phyloP scores from a whole-genome alignment of 345 rosid species.

The Brassica cretica region DNA sequence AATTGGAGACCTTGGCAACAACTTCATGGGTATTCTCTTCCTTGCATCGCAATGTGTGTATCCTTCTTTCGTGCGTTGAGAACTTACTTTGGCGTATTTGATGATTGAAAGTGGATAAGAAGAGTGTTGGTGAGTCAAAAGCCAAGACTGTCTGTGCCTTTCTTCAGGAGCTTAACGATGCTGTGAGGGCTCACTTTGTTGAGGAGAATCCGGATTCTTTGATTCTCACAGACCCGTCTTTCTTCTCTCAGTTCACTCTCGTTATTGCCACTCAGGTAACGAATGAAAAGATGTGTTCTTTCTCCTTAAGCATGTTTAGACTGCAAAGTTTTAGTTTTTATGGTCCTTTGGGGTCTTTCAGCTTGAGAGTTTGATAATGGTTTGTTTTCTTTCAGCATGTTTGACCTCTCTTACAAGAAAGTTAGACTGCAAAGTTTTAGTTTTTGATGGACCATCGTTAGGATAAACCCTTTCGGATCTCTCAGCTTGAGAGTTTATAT shows the following conservation, averaged over 20 bases:
- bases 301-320: not conserved
- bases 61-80: not conserved
- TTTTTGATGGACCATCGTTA: not conserved
- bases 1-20: conserved; percentile 90
- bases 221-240: conserved; percentile 62
- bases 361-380: too few species aligned
- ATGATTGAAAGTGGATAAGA: conserved; percentile 59
- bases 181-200: conserved; percentile 76
- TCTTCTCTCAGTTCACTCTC: conserved; percentile 84
- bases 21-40: conserved; percentile 68
- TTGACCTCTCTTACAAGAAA: not conserved
- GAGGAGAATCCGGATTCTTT: conserved; percentile 74
- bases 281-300: not conserved
- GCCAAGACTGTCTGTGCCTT: conserved; percentile 84
- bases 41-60: not conserved
- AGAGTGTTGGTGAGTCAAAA: conserved; percentile 76
- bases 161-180: conserved; percentile 92
- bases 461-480: not conserved
- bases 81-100: conserved; percentile 13
- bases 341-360: not conserved
- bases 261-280: conserved; percentile 90
- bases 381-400: too few species aligned
- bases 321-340: not conserved
- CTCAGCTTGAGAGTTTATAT: not conserved
- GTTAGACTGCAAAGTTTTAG: not conserved